Base-by-base conservation (phyloP, 148 eudicot genomes). In the Amaranthus hypochondriacus region DNA sequence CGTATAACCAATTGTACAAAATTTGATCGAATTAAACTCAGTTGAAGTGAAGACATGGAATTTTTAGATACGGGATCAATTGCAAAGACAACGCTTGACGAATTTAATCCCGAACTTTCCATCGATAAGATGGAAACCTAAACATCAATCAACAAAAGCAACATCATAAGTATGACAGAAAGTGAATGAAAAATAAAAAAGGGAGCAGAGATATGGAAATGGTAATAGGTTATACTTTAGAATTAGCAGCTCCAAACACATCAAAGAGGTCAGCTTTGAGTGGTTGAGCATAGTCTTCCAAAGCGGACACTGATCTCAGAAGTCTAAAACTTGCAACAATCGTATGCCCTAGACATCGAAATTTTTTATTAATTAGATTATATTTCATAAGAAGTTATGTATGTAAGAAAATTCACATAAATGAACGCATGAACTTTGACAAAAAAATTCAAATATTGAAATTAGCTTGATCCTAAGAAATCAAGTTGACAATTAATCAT, bases 251-350 rank as follows among this genome's bases (percentile, higher is more conserved):
- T 69, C 84, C 81, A 68, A 95, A 76, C 78, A 88, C 96, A 47
- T 84, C 83, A 63, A 86, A 92, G 77, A 95, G 86, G 83, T 89
- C 92, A 65, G 76, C 77, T 87, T 74, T 84, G 60, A 95, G 97
- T 66, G 75, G 89, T 65, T 67, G 57, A 49, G 74, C 73, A 75
- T 87, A 81, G 75, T 87, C 93, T 75, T 88, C 56, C 81, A 95
- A 81, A 52, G 77, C 78, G 42, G 93, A 86, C 68, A 76, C 76
- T 46, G 97, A 86, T 83, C 86, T 90, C 56, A 70, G 71, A 79
- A 95, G 79, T 88, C 71, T 80, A 75, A 95, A 95, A 68, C 87
- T 81, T 64, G 96, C 98, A 51, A 95, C 97, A 65, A 95, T 87
- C 62, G 82, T 83, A 78, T 90, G 89, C 76, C 87, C 98, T 95